Base-by-base conservation (phyloP, 805 yeast species). In the Wickerhamiella sergipiensis region DNA sequence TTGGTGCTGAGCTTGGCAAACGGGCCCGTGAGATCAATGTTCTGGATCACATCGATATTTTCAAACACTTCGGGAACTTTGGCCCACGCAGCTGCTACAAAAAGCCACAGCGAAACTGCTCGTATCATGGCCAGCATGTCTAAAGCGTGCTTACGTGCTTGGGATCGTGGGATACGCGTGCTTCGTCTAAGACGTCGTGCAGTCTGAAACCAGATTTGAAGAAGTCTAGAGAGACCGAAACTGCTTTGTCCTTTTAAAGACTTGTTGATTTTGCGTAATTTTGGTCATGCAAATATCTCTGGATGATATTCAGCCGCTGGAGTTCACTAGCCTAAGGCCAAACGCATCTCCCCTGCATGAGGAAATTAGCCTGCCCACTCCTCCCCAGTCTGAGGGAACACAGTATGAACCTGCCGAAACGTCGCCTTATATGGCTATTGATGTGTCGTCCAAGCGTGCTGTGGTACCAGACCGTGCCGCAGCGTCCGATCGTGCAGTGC, bases 11-110 rank as follows among this genome's bases (percentile, higher is more conserved):
- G 94, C 56, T 77, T 78, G 43, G 79, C 74, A 63, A 82, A 88
- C 2, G 88, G 68, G 56, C 76, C 78, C 29, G 76, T 62, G 47
- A 88, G 73, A 59, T 87, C 95, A 38, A 86, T 60, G 8, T 73
- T 64, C 57, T 85, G 78, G 13, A 68, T 63, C 56, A 77, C 73
- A 29, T 78, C 73, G 31, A 67, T 60, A 64, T 86, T 87, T 59
- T 75, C 80, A 80, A 83, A 79, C n/a, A 15, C 22, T 7, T 23
- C 15, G n/a, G 36, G 38, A 4, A 44, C 19, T 39, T 39, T n/a
- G 43, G 18, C 19, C 12, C 18, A 8, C 18, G 12, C 10, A 39
- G 15, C 10, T 15, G 21, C 43, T 5, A 39, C 6, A 39, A 15
- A 17, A n/a, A 19, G 21, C 43, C 21, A 39, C 22, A 19, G 12